These are phyloP conservation scores for Talaromyces sp. DNA, from an alignment of 2,329 filamentous ascomycete species.

Conservation along the genomic window DNA sequence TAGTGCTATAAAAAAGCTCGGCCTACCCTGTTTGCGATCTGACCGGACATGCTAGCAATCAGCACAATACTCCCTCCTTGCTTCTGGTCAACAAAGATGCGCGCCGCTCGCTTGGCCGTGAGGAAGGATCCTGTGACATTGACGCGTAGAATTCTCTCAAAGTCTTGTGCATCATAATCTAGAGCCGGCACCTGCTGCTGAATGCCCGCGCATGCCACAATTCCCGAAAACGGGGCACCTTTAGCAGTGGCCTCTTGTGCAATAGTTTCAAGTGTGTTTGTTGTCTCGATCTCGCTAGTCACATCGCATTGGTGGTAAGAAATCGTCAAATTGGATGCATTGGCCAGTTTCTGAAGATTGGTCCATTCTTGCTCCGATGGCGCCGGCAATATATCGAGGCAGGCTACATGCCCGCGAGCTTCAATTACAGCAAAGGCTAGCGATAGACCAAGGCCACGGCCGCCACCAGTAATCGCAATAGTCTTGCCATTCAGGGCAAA, in stretches of 20 bases:
- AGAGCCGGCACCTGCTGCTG: constrained; percentile 80
- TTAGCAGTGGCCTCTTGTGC: constrained; percentile 18
- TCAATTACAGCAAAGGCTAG: constrained; percentile 47
- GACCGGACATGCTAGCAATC: constrained; percentile 60
- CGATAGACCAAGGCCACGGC: constrained; percentile 48
- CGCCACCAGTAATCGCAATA: constrained; percentile 46
- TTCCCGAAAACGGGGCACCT: constrained; percentile 40
- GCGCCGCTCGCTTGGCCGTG: constrained; percentile 58
- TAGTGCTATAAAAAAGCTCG: not conserved
- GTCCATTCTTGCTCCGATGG: constrained; percentile 35
- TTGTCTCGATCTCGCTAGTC: constrained; percentile 40
- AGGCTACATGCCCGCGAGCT: constrained; percentile 46
- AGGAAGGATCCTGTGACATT: constrained; percentile 60
- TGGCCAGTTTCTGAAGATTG: constrained; percentile 38
- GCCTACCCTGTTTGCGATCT: constrained; percentile 50
- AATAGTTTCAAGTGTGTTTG: constrained; percentile 32
- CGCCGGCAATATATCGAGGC: constrained; percentile 41
- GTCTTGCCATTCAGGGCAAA: constrained; percentile 43
- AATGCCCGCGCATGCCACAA: constrained; percentile 66
- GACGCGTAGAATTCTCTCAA: constrained; percentile 58
- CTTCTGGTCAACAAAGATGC: constrained; percentile 57
- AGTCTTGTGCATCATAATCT: constrained; percentile 63
- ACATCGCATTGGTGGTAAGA: constrained; percentile 46
- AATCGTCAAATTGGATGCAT: constrained; percentile 26
- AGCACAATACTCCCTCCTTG: constrained; percentile 57